Evolutionary conservation across 768 basidiomycete genomes (phyloP).

Genomic region (Tulasnella sp.): DNA sequence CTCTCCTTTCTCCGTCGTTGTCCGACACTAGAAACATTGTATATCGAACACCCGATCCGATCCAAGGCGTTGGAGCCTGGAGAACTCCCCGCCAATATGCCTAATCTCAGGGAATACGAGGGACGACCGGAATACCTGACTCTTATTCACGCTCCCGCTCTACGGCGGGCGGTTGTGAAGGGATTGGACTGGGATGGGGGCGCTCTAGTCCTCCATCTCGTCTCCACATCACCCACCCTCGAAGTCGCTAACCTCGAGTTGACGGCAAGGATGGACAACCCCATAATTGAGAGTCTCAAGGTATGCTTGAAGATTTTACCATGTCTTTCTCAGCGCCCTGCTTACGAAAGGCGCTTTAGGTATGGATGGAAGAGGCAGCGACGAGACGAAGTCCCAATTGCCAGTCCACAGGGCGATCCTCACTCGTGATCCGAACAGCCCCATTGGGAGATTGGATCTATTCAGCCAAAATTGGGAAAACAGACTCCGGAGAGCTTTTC

Average conservation of each 20-base stretch:
- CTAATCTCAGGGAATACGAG: not conserved
- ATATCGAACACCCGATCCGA: not conserved
- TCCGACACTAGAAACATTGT: not conserved
- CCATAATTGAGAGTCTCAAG: not conserved
- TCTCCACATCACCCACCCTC: not conserved
- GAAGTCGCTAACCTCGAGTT: not conserved
- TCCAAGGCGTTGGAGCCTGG: not conserved
- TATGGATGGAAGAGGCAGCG: not conserved
- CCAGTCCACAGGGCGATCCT: not conserved
- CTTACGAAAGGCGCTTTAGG: not conserved
- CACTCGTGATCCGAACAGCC: not conserved
- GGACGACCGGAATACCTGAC: not conserved
- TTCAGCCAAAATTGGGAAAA: not conserved
- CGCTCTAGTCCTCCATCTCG: not conserved
- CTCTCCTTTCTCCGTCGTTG: not conserved
- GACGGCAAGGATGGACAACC: not conserved
- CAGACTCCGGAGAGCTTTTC: not conserved
- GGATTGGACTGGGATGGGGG: not conserved
- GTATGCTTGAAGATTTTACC: not conserved
- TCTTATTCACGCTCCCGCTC: not conserved
- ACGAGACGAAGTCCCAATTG: not conserved
- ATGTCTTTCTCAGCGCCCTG: not conserved
- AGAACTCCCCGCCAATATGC: not conserved
- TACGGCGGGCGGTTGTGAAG: not conserved
- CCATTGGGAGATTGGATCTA: not conserved